These are phyloP conservation scores for Trapa incisa DNA, from an alignment of 345 rosid genomes.

Conservation along the genomic window DNA sequence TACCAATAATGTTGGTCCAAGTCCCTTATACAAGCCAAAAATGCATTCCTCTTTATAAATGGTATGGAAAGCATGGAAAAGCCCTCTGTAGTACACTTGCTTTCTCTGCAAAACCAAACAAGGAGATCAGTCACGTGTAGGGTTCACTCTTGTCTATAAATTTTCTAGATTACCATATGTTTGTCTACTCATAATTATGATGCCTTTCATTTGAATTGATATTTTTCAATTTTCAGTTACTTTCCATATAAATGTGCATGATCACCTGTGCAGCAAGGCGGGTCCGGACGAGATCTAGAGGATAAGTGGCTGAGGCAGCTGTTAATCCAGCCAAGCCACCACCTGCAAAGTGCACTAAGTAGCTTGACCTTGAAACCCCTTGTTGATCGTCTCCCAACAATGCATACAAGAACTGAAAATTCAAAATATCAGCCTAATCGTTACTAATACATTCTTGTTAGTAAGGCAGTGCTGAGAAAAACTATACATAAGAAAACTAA, in stretches of 20 bases:
- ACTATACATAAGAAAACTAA: slow-evolving; percentile 14
- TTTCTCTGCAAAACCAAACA: slow-evolving; percentile 45
- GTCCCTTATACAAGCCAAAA: slow-evolving; percentile 85
- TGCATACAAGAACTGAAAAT: slow-evolving; percentile 50
- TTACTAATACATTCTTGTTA: not conserved
- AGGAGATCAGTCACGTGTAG: not conserved
- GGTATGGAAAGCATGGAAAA: slow-evolving; percentile 59
- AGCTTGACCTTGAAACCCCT: slow-evolving; percentile 24
- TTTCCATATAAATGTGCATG: not conserved
- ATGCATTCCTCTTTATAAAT: slow-evolving; percentile 78
- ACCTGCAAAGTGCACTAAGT: slow-evolving; percentile 52
- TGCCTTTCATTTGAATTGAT: not conserved
- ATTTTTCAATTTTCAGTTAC: not conserved
- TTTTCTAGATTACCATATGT: not conserved
- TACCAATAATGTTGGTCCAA: slow-evolving; percentile 94
- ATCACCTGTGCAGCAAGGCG: slow-evolving; percentile 94
- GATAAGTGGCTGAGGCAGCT: slow-evolving; percentile 84
- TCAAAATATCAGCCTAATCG: not conserved
- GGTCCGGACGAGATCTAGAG: slow-evolving; percentile 92
- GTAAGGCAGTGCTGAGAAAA: no score
- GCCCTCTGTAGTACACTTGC: slow-evolving; percentile 67
- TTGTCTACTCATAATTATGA: not conserved
- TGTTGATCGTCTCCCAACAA: slow-evolving; percentile 21
- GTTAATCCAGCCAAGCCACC: slow-evolving; percentile 96
- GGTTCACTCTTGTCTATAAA: not conserved